Evolutionary conservation across 345 rosid genomes (phyloP).

Genomic region (Dovyalis caffra): DNA sequence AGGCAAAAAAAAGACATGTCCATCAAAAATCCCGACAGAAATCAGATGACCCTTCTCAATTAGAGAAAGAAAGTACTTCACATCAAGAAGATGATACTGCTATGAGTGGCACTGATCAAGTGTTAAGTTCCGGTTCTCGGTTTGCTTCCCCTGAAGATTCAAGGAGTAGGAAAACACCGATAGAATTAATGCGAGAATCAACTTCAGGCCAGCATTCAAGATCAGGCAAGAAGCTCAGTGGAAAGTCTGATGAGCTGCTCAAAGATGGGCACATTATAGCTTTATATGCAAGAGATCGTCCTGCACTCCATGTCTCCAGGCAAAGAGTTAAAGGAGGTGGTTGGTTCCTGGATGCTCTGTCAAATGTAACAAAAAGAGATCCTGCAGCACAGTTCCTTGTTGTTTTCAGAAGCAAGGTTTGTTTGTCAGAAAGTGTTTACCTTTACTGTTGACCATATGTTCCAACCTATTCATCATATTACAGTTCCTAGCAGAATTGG

Average conservation of each 20-base stretch:
- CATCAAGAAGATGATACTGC: slow-evolving; percentile 78
- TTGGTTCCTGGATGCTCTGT: slow-evolving; percentile 88
- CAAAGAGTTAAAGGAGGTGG: slow-evolving; percentile 97
- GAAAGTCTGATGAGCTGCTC: slow-evolving; percentile 55
- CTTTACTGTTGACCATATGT: slow-evolving; percentile 1
- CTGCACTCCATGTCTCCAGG: slow-evolving; percentile 79
- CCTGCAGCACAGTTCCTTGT: slow-evolving; percentile 98
- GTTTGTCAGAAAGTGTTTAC: slow-evolving; percentile 15
- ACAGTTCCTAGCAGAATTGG: neutral
- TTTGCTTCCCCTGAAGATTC: slow-evolving; percentile 80
- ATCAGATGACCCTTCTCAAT: slow-evolving; percentile 52
- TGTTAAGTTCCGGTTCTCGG: slow-evolving; percentile 71
- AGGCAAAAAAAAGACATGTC: slow-evolving; percentile 90
- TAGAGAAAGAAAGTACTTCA: slow-evolving; percentile 71
- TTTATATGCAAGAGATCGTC: slow-evolving; percentile 67
- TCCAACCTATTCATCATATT: slow-evolving; percentile 1
- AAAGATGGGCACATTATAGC: slow-evolving; percentile 94
- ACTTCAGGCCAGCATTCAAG: slow-evolving; percentile 46
- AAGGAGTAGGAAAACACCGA: slow-evolving; percentile 79
- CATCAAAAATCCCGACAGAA: slow-evolving; percentile 63
- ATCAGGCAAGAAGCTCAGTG: slow-evolving; percentile 52
- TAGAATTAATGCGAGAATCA: slow-evolving; percentile 58
- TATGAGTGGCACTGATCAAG: slow-evolving; percentile 88
- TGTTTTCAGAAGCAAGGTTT: slow-evolving; percentile 81
- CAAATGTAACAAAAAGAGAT: slow-evolving; percentile 89